Evolutionary conservation across 192 early-diverging fungal species (phyloP).

Genomic region (Funneliformis mosseae): DNA sequence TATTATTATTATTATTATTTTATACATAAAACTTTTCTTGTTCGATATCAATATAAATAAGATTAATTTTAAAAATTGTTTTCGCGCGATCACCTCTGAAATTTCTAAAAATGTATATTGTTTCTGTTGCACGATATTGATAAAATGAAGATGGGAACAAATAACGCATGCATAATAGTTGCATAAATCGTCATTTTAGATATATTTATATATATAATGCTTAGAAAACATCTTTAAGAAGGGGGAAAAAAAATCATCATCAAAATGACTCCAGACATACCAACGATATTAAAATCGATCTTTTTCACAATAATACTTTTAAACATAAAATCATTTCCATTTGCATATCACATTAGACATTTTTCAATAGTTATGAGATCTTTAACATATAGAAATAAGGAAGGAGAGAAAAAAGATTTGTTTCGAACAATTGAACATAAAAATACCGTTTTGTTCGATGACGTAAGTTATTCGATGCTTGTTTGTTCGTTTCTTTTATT

Average conservation of each 20-base stretch:
- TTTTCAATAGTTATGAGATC: background rate
- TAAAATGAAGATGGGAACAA: too few relatives aligned
- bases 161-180: too few relatives aligned
- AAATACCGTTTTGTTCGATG: background rate
- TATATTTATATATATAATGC: too few relatives aligned
- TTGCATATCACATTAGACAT: background rate
- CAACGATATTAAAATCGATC: background rate
- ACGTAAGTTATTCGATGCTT: background rate
- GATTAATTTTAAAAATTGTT: too few relatives aligned
- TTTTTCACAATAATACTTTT: background rate
- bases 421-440: background rate
- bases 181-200: too few relatives aligned
- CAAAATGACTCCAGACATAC: background rate
- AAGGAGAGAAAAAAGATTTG: background rate
- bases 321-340: conserved; percentile 21
- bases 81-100: too few relatives aligned
- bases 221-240: too few relatives aligned
- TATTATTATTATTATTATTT: too few relatives aligned
- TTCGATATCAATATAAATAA: too few relatives aligned
- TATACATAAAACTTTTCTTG: too few relatives aligned
- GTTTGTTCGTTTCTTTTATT: background rate
- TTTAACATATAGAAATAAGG: background rate
- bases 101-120: too few relatives aligned
- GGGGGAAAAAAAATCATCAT: background rate
- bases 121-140: too few relatives aligned